Evolutionary conservation across 495 filamentous ascomycete genomes (phyloP).

Genomic region (Aspergillus egyptiacus): DNA sequence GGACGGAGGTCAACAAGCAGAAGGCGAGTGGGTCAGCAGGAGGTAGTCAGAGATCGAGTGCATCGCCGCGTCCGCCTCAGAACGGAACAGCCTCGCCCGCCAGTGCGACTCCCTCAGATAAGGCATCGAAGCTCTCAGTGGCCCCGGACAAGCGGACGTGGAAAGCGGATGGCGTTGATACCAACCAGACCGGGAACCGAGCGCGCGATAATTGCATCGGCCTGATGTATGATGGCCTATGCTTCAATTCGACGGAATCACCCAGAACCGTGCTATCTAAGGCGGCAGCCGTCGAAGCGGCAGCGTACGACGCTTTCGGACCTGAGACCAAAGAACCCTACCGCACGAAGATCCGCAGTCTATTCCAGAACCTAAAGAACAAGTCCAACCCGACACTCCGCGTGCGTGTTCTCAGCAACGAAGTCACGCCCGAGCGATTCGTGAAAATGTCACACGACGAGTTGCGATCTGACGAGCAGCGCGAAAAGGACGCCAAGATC

Average conservation of each 20-base stretch:
- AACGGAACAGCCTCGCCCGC: slow-evolving; percentile 40
- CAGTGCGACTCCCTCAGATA: slow-evolving; percentile 41
- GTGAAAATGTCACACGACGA: slow-evolving; percentile 72
- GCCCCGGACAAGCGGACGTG: slow-evolving; percentile 71
- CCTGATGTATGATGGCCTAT: slow-evolving; percentile 76
- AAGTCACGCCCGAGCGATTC: slow-evolving; percentile 64
- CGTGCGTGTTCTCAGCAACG: slow-evolving; percentile 63
- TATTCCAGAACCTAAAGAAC: slow-evolving; percentile 91
- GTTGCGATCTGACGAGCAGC: slow-evolving; percentile 67
- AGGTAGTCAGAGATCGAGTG: slow-evolving; percentile 36
- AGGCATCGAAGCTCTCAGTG: slow-evolving; percentile 56
- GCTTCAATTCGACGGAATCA: slow-evolving; percentile 36
- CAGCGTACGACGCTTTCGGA: slow-evolving; percentile 57
- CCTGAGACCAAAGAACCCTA: slow-evolving; percentile 68
- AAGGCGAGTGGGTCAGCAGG: slow-evolving; percentile 50
- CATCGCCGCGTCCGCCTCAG: slow-evolving; percentile 32
- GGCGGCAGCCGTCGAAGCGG: slow-evolving; percentile 65
- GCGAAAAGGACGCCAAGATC: slow-evolving; percentile 59
- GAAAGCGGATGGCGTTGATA: slow-evolving; percentile 72
- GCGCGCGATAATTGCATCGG: slow-evolving; percentile 76
- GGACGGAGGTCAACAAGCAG: slow-evolving; percentile 69
- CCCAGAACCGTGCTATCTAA: slow-evolving; percentile 56
- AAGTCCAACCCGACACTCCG: slow-evolving; percentile 75
- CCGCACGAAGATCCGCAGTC: slow-evolving; percentile 76
- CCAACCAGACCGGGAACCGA: slow-evolving; percentile 59